Evolutionary conservation across 2,329 filamentous ascomycete genomes (phyloP).

Genomic region (Canariomyces notabilis): DNA sequence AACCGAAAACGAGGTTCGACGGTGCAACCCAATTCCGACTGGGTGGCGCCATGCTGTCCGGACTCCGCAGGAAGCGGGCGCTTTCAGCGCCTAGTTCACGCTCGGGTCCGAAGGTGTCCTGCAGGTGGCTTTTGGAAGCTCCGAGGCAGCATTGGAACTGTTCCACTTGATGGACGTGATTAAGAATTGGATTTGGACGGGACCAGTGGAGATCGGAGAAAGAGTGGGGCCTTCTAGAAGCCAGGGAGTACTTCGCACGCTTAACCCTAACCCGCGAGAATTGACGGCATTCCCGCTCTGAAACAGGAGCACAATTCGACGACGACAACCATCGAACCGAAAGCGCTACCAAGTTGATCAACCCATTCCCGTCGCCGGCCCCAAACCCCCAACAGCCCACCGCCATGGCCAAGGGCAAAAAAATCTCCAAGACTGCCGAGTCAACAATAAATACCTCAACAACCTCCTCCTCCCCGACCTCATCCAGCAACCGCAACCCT

Average conservation of each 20-base stretch:
- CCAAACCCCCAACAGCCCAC: not conserved
- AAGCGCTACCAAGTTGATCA: not conserved
- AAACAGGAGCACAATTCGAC: too few species aligned
- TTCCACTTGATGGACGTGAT: too few species aligned
- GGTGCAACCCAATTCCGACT: not conserved
- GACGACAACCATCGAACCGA: too few species aligned
- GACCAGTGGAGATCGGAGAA: too few species aligned
- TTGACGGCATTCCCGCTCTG: too few species aligned
- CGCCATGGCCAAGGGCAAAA: constrained; percentile 13
- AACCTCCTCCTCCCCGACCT: constrained; percentile 25
- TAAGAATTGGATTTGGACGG: too few species aligned
- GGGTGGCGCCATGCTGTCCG: not conserved
- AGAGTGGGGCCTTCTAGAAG: too few species aligned
- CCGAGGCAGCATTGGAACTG: too few species aligned
- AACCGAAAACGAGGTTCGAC: too few species aligned
- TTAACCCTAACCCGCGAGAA: constrained; percentile 11
- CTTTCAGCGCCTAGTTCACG: not conserved
- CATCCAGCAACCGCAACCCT: constrained; percentile 25
- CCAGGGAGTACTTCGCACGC: too few species aligned
- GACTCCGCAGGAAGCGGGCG: not conserved
- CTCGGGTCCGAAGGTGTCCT: not conserved
- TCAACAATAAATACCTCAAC: constrained; percentile 5
- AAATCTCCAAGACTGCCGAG: constrained; percentile 17
- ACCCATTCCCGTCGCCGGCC: not conserved
- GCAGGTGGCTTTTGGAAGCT: too few species aligned